A percentile compares a stretch with the other conserved stretches of the same genome.
Evolutionary conservation across 306 rosid species (phyloP).

Genomic region (Glycine latifolia): DNA sequence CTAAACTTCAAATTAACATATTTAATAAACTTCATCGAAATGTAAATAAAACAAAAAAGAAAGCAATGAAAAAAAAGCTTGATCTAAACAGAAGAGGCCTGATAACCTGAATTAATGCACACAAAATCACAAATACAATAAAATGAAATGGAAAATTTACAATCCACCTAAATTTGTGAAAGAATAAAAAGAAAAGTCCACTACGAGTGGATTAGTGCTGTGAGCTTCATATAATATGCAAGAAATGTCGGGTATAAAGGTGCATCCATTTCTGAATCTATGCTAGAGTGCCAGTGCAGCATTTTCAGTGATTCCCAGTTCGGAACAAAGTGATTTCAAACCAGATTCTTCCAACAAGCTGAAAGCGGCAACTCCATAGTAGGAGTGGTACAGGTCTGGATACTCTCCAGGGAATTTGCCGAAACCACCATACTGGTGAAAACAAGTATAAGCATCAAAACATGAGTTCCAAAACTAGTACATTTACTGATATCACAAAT

Average conservation of each 20-base stretch:
- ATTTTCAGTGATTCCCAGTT: conserved; percentile 69
- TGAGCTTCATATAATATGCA: conserved; percentile 23
- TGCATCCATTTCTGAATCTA: conserved; percentile 5
- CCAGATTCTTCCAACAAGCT: conserved; percentile 81
- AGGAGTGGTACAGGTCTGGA: too few relatives aligned
- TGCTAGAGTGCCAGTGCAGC: conserved; percentile 59
- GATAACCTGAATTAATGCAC: neutral
- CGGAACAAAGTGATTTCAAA: conserved; percentile 65
- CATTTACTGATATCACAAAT: neutral
- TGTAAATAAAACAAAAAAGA: too few relatives aligned
- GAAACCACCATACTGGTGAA: too few relatives aligned
- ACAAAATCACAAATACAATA: neutral
- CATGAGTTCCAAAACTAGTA: conserved; percentile 33
- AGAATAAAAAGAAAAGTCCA: neutral
- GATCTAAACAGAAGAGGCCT: too few relatives aligned
- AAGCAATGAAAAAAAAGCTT: neutral
- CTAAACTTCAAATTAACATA: neutral
- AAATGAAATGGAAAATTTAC: conserved; percentile 16
- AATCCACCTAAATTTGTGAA: neutral
- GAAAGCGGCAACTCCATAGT: conserved; percentile 84
- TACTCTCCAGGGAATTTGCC: too few relatives aligned
- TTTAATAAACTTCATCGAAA: conserved; percentile 2
- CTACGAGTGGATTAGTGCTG: neutral
- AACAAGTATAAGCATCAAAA: too few relatives aligned
- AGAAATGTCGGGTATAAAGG: conserved; percentile 10